phyloP scores from a whole-genome alignment of 2,329 filamentous ascomycete genomes.

The Lachnellula cervina region DNA sequence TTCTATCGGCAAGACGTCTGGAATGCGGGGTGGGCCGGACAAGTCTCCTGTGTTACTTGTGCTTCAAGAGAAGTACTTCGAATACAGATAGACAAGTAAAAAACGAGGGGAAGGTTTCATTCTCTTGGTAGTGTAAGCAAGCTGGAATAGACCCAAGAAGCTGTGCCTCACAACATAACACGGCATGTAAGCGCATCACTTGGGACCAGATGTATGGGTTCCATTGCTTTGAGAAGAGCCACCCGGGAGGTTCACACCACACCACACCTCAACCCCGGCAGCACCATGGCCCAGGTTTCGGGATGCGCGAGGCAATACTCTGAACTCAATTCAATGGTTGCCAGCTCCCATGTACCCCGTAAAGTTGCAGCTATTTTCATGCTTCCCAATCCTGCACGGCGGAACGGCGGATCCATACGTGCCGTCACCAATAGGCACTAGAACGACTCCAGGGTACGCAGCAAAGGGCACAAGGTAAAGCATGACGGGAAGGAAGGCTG shows the following conservation, averaged over 20 bases:
- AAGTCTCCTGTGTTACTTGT: neutral
- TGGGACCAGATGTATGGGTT: neutral
- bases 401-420: too few species aligned
- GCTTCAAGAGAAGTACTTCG: neutral
- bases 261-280: neutral
- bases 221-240: neutral
- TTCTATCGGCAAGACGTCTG: neutral
- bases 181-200: neutral
- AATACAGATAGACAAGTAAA: too few species aligned
- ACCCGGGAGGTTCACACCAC: neutral
- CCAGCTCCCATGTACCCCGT: neutral
- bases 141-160: too few species aligned
- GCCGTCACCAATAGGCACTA: too few species aligned
- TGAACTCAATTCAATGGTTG: neutral
- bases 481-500: too few species aligned
- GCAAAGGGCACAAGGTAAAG: too few species aligned
- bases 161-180: too few species aligned
- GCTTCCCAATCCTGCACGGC: neutral
- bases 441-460: too few species aligned
- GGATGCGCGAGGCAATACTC: neutral
- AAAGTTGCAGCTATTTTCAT: neutral
- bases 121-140: too few species aligned
- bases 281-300: neutral
- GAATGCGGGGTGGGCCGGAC: neutral
- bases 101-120: too few species aligned